A percentile compares a stretch with the other conserved stretches of the same genome.
Conservation (phyloP, 352 stramenopile species). For the Phytophthora idaei region DNA sequence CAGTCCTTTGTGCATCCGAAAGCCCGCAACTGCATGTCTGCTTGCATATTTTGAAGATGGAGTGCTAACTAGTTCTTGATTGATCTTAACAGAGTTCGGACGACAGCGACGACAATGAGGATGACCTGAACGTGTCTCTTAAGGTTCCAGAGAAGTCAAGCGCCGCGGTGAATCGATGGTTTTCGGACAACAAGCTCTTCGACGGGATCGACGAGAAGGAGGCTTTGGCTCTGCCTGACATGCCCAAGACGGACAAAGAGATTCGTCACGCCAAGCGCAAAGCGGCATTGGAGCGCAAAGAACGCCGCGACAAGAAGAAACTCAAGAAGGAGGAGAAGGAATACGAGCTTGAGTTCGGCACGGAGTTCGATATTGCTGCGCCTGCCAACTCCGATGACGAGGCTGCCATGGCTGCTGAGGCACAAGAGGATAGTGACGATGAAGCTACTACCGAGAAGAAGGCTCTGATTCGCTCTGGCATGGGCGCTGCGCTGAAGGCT, state of each 20-base stretch:
- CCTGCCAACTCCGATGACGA: conserved; percentile 54
- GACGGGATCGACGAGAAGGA: conserved; percentile 74
- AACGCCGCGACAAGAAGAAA: conserved; percentile 83
- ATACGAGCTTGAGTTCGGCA: conserved; percentile 81
- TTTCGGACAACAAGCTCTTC: conserved; percentile 86
- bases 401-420: conserved; percentile 36
- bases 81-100: conserved; percentile 77
- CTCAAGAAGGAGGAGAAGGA: conserved; percentile 85
- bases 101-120: conserved; percentile 64
- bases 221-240: conserved; percentile 58
- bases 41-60: not conserved
- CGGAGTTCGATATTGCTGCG: conserved; percentile 69
- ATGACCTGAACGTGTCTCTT: conserved; percentile 71
- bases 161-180: conserved; percentile 81
- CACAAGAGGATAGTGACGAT: conserved; percentile 58
- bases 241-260: conserved; percentile 99
- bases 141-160: conserved; percentile 84
- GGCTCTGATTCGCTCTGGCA: conserved; percentile 83
- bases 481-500: conserved; percentile 66
- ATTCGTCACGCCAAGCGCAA: conserved; percentile 97
- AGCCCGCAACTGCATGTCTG: conserved; percentile 32
- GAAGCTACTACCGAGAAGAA: conserved; percentile 73
- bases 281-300: conserved; percentile 92
- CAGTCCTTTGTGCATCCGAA: conserved; percentile 85
- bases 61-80: conserved; percentile 1